These are phyloP conservation scores for Trametes cubensis DNA, from an alignment of 768 basidiomycete species.

Conservation along the genomic window DNA sequence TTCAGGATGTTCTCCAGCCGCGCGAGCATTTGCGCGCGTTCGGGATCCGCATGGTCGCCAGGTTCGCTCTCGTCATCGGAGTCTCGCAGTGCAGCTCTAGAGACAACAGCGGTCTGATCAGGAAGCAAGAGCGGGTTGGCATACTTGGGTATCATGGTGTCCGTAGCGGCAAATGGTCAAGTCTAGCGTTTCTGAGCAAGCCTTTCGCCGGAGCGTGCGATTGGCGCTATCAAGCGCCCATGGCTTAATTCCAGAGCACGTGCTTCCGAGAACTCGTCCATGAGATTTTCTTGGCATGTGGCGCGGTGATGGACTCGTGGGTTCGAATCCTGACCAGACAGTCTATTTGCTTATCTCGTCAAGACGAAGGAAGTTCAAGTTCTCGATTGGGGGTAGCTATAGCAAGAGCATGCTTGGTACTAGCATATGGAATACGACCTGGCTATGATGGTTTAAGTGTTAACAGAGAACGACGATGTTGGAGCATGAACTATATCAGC, in stretches of 20 bases:
- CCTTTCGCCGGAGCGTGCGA: neutral
- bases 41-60: slow-evolving; percentile 3
- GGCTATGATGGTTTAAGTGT: no score
- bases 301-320: neutral
- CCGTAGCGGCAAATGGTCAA: no score
- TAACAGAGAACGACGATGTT: no score
- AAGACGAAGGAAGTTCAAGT: neutral
- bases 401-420: no score
- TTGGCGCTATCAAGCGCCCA: neutral
- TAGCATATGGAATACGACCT: no score
- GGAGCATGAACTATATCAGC: no score
- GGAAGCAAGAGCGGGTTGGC: slow-evolving; percentile 12
- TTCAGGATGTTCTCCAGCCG: slow-evolving; percentile 25
- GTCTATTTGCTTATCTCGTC: neutral
- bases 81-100: slow-evolving; percentile 15
- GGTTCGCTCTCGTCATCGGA: slow-evolving; percentile 10
- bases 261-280: no score
- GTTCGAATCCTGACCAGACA: neutral
- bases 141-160: slow-evolving; percentile 20
- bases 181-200: no score
- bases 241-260: no score
- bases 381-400: neutral
- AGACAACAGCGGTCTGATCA: slow-evolving; percentile 2
- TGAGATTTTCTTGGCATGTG: neutral
- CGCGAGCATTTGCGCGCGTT: slow-evolving; percentile 20